Evolutionary conservation across 768 basidiomycete genomes (phyloP), one percentile per base, ranked within the genome.

Genomic region (Leccinum pellstonianum): DNA sequence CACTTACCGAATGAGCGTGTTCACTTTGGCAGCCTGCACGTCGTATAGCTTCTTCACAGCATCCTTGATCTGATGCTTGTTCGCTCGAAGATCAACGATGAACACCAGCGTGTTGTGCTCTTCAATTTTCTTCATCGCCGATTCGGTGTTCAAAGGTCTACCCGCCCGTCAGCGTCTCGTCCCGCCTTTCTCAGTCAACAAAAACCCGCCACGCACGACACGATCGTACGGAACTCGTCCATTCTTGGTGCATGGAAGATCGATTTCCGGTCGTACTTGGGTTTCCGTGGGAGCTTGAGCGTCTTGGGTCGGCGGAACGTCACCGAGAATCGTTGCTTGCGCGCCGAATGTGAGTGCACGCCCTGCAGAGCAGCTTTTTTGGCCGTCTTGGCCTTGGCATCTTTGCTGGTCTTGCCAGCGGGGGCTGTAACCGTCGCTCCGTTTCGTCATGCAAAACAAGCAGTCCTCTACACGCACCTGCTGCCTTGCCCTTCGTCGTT

Each of bases 91-190:
- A 77, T 98, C 95, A 55, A 97, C 95, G 62, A 98, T 88, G 83
- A 98, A 99, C 61, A 99, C 97, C 59, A 98, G 86, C 33, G 97
- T 99, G 79, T 99, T 98, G 83, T 98, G 88, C 77, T 98, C 96
- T 83, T 99, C 96, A 59, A 99, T 99, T 86, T 99, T 97, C 86
- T 98, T 96, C 96, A 98, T 98, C 63, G 96, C 95, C 12, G 86
- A 89, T 77, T 98, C 95, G 15, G 94, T 96, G 86, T 94, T 96
- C 76, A 94, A 75, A 17, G 92, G 92, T 54, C 89, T 91, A 58
- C 55, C 14, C 47, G 15, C 27, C 21, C 47, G 53, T 54, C 52
- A 63, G 52, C 56, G 56, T 46, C 17, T 11, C 48, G 12, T 49
- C n/a, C 19, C 15, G 23, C 35, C 11, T 5, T 41, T 1, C 38